phyloP scores from a whole-genome alignment of 495 filamentous ascomycete species.

The Aspergillus cavernicola region DNA sequence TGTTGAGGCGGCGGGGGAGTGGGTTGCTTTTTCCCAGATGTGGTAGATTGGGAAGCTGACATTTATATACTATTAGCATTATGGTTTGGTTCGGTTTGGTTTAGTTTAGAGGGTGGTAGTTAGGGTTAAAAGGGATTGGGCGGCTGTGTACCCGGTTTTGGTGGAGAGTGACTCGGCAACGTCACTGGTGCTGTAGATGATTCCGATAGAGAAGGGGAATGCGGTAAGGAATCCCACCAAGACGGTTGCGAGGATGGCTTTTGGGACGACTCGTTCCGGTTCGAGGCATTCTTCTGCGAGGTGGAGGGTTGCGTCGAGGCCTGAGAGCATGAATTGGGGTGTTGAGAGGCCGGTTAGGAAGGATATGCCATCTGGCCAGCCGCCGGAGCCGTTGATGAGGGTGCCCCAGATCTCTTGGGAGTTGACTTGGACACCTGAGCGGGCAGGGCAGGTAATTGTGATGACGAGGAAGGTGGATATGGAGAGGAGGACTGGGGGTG shows the following conservation, averaged over 20 bases:
- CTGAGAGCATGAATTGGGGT: conserved; percentile 31
- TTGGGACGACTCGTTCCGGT: conserved; percentile 28
- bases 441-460: conserved; percentile 26
- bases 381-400: conserved; percentile 30
- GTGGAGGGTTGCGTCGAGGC: conserved; percentile 34
- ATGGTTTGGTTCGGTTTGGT: no score
- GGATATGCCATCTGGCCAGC: conserved; percentile 29
- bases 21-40: conserved; percentile 32
- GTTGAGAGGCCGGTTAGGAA: conserved; percentile 36
- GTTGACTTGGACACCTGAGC: conserved; percentile 19
- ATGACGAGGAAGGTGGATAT: conserved; percentile 25
- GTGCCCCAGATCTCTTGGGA: conserved; percentile 23
- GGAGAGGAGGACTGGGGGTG: conserved; percentile 23
- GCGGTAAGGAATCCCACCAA: conserved; percentile 31
- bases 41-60: conserved; percentile 27
- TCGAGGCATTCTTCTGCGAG: conserved; percentile 33
- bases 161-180: conserved; percentile 20
- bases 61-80: conserved; percentile 13
- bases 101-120: no score
- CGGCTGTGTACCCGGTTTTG: conserved; percentile 22
- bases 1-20: conserved; percentile 28
- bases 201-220: conserved; percentile 29
- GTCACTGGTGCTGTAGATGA: conserved; percentile 29
- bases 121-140: conserved; percentile 5
- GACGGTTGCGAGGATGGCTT: conserved; percentile 28